Evolutionary conservation across 306 rosid species (phyloP).

Genomic region (Castanea sativa): DNA sequence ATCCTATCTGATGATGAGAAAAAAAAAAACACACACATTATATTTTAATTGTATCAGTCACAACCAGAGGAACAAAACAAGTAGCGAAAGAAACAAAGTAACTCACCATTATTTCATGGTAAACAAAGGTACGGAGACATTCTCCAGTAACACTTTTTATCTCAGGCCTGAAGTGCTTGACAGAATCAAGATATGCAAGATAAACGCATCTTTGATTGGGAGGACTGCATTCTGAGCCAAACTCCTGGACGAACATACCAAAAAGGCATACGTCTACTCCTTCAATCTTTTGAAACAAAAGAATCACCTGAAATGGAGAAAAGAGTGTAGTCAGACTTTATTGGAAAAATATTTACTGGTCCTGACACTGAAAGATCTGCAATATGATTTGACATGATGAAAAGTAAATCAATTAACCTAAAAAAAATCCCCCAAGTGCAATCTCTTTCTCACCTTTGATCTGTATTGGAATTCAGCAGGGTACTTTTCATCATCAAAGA

Average conservation of each 20-base stretch:
- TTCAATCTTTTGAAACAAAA: slow-evolving; percentile 67
- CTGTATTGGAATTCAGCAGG: slow-evolving; percentile 58
- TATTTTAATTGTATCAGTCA: background rate
- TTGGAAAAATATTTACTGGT: background rate
- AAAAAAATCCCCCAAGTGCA: background rate
- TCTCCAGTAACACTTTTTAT: slow-evolving; percentile 37
- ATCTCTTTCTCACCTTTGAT: slow-evolving; percentile 42
- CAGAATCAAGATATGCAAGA: slow-evolving; percentile 68
- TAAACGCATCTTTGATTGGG: slow-evolving; percentile 60
- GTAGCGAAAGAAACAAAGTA: background rate
- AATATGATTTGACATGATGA: background rate
- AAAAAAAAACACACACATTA: background rate
- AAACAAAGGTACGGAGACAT: slow-evolving; percentile 72
- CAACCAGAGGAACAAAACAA: background rate
- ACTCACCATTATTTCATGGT: slow-evolving; percentile 68
- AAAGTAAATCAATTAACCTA: background rate
- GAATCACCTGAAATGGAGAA: slow-evolving; percentile 47
- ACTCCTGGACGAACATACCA: slow-evolving; percentile 64
- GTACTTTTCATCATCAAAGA: slow-evolving; percentile 39
- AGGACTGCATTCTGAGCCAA: slow-evolving; percentile 54
- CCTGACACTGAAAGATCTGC: background rate
- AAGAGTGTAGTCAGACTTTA: background rate
- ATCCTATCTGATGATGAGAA: slow-evolving; percentile 49
- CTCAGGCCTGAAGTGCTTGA: slow-evolving; percentile 64
- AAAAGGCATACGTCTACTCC: slow-evolving; percentile 70